Evolutionary conservation across 1,284 basidiomycete genomes (phyloP), one percentile per base, ranked within the genome.

Genomic region (Cystobasidium slooffiae): DNA sequence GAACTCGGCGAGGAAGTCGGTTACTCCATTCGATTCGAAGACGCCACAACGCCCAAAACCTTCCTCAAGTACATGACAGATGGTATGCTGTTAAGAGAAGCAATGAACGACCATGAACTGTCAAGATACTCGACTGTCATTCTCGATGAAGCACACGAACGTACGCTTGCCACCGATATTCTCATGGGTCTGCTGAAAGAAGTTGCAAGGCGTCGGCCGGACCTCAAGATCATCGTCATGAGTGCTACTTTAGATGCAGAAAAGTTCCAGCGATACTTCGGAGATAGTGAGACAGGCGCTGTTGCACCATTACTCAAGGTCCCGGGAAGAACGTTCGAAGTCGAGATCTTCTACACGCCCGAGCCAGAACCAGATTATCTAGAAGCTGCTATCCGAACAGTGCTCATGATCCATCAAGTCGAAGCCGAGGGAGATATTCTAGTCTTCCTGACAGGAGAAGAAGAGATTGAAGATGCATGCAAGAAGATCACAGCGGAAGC

Each of bases 31-130:
- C 93, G 97, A 82, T 99, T 99, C 84, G 96, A 99, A 83, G 96
- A 99, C 82, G 93, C 94, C 90, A 97, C 95, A 10, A 91, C 94
- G 77, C 87, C 88, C 0, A 92, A 89, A 8, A 97, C 94, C 0
- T 95, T 97, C 83, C 85, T 97, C 78, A 95, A 96, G 82, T 98
- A 99, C 85, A 97, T 99, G 95, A 99, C 96, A 12, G 96, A 99
- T 79, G 96, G 96, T 88, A 97, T 98, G 94, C 81, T 85, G 24
- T 87, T 97, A 39, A 90, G 95, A 51, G 95, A 98, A 85, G 95
- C 94, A 7, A 97, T 98, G 93, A 93, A 96, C 83, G 97, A 99
- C 83, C 91, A 92, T 43, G 87, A 89, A 62, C 88, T 98, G 39
- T 86, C 88, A 62, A 88, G 93, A 12, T 99, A 99, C 84, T 95